Evolutionary conservation across 306 rosid species (phyloP).

Genomic region (Dryas drummondii): DNA sequence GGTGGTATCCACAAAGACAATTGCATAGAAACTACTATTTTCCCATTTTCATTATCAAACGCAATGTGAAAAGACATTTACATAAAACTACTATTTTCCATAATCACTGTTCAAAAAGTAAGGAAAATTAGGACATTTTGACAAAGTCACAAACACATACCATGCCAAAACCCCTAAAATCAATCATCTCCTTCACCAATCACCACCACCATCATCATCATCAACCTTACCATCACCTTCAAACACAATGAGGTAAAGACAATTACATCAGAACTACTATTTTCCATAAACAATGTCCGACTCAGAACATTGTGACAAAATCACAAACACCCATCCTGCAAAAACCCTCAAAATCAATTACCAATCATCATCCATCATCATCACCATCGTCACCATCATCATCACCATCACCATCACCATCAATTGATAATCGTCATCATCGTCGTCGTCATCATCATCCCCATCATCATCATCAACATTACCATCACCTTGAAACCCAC

Average conservation of each 20-base stretch:
- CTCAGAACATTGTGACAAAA: conserved; percentile 5
- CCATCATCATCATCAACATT: neutral
- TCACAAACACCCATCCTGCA: conserved; percentile 29
- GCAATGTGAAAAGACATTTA: neutral
- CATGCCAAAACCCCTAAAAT: too few species aligned
- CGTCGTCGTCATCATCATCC: neutral
- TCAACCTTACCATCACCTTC: too few species aligned
- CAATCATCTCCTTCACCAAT: too few species aligned
- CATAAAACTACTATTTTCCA: too few species aligned
- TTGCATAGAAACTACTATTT: too few species aligned
- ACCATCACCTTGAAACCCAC: conserved; percentile 73
- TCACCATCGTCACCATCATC: conserved; percentile 6
- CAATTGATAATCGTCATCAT: too few species aligned
- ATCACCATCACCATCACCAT: neutral
- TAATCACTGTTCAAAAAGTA: neutral
- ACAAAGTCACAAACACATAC: too few species aligned
- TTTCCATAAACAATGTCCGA: neutral
- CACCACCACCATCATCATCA: too few species aligned
- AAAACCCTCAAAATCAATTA: neutral
- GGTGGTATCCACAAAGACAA: too few species aligned
- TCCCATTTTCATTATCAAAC: neutral
- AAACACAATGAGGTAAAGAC: neutral
- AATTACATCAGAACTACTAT: neutral
- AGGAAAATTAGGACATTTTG: too few species aligned
- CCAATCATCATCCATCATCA: conserved; percentile 5